phyloP scores from a whole-genome alignment of 352 stramenopile genomes.

The Pythium rishiriense region DNA sequence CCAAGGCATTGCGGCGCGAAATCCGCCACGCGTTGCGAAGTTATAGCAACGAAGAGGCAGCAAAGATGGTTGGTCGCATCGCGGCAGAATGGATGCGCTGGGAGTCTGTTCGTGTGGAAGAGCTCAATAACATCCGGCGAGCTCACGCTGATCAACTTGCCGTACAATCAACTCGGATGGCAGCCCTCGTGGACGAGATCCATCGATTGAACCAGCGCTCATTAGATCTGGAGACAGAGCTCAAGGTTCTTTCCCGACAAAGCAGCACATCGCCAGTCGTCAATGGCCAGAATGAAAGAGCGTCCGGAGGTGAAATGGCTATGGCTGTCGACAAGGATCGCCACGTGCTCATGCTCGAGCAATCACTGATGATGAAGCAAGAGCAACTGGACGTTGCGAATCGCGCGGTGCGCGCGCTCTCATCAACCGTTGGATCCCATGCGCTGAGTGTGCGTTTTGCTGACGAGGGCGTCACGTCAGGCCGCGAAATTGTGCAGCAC shows the following conservation, averaged over 20 bases:
- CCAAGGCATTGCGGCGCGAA: slow-evolving; percentile 10
- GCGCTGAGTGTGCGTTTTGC: slow-evolving; percentile 8
- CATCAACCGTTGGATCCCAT: neutral
- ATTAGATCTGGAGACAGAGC: slow-evolving; percentile 11
- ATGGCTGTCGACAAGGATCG: slow-evolving; percentile 5
- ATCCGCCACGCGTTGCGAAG: slow-evolving; percentile 10
- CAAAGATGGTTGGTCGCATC: neutral
- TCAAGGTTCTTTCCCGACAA: neutral
- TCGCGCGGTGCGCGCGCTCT: slow-evolving; percentile 11
- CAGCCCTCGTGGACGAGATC: slow-evolving; percentile 12
- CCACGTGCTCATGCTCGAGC: slow-evolving; percentile 12
- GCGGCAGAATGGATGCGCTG: slow-evolving; percentile 16
- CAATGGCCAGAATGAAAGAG: neutral
- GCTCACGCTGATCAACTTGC: neutral
- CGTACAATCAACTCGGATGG: neutral
- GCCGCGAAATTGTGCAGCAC: neutral
- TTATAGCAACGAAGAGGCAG: neutral
- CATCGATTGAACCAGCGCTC: slow-evolving; percentile 9
- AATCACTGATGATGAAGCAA: slow-evolving; percentile 2
- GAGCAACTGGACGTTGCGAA: slow-evolving; percentile 25
- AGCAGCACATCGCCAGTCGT: neutral
- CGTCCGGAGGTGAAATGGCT: neutral
- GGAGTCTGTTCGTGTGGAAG: slow-evolving; percentile 9
- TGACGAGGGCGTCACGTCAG: neutral
- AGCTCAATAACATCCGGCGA: neutral